Evolutionary conservation across 2,329 filamentous ascomycete genomes (phyloP), one percentile per base, ranked within the genome.

Genomic region (Purpureocillium lavendulum): DNA sequence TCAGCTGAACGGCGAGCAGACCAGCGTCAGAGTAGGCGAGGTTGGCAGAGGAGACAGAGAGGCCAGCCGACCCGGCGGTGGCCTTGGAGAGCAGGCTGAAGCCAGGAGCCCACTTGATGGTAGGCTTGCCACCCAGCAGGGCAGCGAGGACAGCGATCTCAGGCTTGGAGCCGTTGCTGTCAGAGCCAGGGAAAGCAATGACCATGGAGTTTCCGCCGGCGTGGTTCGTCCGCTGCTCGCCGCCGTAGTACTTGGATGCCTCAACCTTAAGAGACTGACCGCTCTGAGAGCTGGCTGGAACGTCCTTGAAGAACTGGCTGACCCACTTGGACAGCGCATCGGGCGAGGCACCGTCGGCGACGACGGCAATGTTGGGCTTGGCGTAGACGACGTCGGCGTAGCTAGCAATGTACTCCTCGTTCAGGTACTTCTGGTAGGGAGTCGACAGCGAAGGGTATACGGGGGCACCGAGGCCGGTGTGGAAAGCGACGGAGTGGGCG

Each of bases 81-180:
- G 82, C 83, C 73, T 95, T 89, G 58, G 84, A 76, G 44, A 98
- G 78, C 45, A 96, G 75, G 43, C 86, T 90, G 75, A 95, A 97
- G 54, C 92, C 92, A 47, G 87, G 70, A 38, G 87, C 82, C 90
- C 90, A 98, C 74, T 97, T 98, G 73, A 97, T 88, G 65, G 71
- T 84, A 40, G 88, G 84, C 65, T 94, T 70, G 45, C 90, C 92
- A 58, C 92, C 92, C 38, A 98, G 84, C 15, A 98, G 81, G 48
- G 88, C 80, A 42, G 85, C 80, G 41, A 98, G 81, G 47, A 98
- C 88, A 47, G 84, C 77, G 48, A 87, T 77, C 67, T 96, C 89
- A 40, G 92, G 86, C 73, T 95, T 94, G 73, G 86, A 87, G 55
- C 79, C 80, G 48, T 73, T 72, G 52, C 82, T 80, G 66, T 87